Conservation (phyloP, 208 protist species). For the Leishmania arabica region DNA sequence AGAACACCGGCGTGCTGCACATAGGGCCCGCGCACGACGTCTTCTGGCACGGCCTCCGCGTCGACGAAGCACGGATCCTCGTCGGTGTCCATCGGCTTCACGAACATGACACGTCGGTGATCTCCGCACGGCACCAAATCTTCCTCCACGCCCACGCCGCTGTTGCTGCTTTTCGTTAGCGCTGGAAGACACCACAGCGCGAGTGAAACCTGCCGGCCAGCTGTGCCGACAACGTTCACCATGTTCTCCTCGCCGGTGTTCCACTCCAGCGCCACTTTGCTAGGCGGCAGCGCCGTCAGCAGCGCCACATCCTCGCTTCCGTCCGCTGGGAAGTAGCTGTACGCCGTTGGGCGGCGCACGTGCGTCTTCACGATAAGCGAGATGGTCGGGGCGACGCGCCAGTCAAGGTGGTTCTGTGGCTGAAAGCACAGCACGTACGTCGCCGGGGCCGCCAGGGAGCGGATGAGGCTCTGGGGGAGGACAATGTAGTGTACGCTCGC, state of each 20-base stretch:
- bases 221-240: constrained; percentile 64
- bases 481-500: constrained; percentile 42
- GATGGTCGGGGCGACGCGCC: constrained; percentile 49
- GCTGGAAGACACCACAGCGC: constrained; percentile 47
- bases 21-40: constrained; percentile 57
- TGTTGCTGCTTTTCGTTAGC: constrained; percentile 12
- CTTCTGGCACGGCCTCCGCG: constrained; percentile 39
- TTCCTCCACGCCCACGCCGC: background rate
- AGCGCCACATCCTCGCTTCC: constrained; percentile 60
- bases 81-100: constrained; percentile 64
- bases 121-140: constrained; percentile 55
- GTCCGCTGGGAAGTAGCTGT: constrained; percentile 68
- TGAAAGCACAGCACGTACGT: constrained; percentile 70
- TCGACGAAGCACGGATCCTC: constrained; percentile 72
- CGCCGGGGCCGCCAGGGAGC: constrained; percentile 37
- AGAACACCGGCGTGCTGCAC: constrained; percentile 56
- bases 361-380: constrained; percentile 44
- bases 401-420: constrained; percentile 48
- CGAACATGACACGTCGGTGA: constrained; percentile 67
- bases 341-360: constrained; percentile 43
- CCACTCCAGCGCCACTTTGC: constrained; percentile 61
- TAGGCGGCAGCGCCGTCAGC: constrained; percentile 51
- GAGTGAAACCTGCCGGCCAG: constrained; percentile 51
- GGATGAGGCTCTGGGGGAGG: constrained; percentile 52
- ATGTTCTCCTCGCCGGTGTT: constrained; percentile 44